Evolutionary conservation across 1,139 yeast genomes (phyloP), one percentile per base, ranked within the genome.

Genomic region (Taphrina sp.): DNA sequence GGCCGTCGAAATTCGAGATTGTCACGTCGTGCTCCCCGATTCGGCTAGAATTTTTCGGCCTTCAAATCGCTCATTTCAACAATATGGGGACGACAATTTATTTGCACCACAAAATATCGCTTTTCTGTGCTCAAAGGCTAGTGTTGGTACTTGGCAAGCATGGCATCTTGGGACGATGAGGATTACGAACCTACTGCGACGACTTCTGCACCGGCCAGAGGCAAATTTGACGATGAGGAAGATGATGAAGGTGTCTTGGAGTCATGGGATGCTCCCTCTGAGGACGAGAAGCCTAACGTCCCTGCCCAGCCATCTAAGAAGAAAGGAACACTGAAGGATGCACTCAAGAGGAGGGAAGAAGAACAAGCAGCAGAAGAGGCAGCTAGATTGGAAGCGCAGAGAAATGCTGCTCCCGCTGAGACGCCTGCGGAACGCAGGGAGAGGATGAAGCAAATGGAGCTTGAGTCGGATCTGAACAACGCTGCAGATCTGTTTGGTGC

Each of bases 401-500:
- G 84, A 63, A 71, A 72, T 14, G 75, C 82, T 39, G 90, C 83
- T 66, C 85, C 79, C 61, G 76, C 74, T 61, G 64, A 61, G 52
- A 53, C 62, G 3, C 59, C 61, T 17, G 60, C 44, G 8, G 58
- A 62, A 45, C 58, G 64, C 78, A 80, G 76, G 65, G 92, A 85
- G 67, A 71, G 89, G 69, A 75, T 85, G 69, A 84, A 77, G 67
- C 75, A 83, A 67, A 95, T 92, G 16, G 95, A 92, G 72, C 67
- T 87, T 59, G 83, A 80, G 47, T 80, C 95, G 31, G 98, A 92
- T 73, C 76, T 92, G 71, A 86, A 85, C 71, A 85, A 87, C 68
- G 97, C 97, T 22, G 92, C 95, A 24, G 95, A 88, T 65, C 76
- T 92, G 65, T 88, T 92, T 67, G 95, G 92, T 2, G 61, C 51